phyloP scores from a whole-genome alignment of 139 green algal species.

The Yamagishiella unicocca region DNA sequence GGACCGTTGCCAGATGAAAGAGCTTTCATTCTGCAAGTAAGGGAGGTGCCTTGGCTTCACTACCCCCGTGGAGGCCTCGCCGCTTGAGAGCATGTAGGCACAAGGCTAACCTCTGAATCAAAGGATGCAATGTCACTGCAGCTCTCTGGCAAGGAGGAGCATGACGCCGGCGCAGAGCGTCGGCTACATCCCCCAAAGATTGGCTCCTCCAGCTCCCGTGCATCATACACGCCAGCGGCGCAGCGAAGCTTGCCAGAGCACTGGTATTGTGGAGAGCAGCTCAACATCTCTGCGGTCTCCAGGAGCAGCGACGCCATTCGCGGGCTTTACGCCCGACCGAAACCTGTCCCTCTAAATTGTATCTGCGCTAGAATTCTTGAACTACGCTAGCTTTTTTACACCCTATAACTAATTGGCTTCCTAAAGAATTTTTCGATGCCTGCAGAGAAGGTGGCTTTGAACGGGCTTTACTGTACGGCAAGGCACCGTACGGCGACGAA shows the following conservation, averaged over 20 bases:
- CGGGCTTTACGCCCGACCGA: neutral
- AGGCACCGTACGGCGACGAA: too few species aligned
- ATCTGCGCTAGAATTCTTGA: too few species aligned
- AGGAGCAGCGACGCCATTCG: neutral
- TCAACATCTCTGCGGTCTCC: neutral
- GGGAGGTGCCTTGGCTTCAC: neutral
- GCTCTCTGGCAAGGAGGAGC: neutral
- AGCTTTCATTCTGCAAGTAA: neutral
- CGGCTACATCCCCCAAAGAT: neutral
- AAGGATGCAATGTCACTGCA: conserved; percentile 17
- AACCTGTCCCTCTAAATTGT: too few species aligned
- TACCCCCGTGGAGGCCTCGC: too few species aligned
- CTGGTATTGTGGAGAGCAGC: neutral
- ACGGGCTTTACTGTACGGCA: too few species aligned
- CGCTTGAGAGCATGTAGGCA: too few species aligned
- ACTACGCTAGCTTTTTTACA: too few species aligned
- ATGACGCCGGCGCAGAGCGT: neutral
- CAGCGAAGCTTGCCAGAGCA: neutral
- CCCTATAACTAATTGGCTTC: too few species aligned
- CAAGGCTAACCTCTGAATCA: conserved; percentile 41
- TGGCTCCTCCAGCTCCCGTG: neutral
- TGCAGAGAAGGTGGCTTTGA: too few species aligned
- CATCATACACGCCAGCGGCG: neutral
- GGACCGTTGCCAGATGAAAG: neutral
- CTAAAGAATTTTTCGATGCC: too few species aligned